Base-by-base conservation (phyloP, 352 stramenopile species). In the Phytophthora ramorum region DNA sequence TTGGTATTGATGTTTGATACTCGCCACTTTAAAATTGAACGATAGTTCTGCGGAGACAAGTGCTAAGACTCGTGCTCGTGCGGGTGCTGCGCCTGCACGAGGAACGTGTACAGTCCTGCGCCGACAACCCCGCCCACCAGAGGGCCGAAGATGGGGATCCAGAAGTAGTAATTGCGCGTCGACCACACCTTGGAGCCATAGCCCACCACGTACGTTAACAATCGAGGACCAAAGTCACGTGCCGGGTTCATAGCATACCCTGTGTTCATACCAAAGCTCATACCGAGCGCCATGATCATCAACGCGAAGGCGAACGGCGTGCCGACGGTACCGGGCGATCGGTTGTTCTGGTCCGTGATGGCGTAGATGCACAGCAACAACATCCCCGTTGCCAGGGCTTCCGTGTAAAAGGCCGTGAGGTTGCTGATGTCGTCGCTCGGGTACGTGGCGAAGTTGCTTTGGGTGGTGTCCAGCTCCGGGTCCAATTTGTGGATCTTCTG, bases 161-260 rank as follows among this genome's bases (percentile, higher is more conserved):
- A 83, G 50, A 90, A 88, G 75, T 90, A 90, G 72, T 73, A 66
- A 20, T 68, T 74, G 45, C 74, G 66, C 13, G 71, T 45, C 24
- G 81, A 85, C 35, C 81, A 90, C 28, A 90, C 81, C 46, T 83
- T 72, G n/a, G 69, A 67, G 14, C 78, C 78, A 71, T 81, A 90
- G 45, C 81, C 81, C 12, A 73, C 78, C 4, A 85, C 50, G 50
- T 56, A 76, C 14, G 77, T 88, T 43, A 88, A 76, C 0, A 77
- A n/a, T 3, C 78, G 72, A 41, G 66, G 71, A 28, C 49, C 63
- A 17, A 87, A 81, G 63, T 87, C 78, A 0, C 74, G 70, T 2
- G 78, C 76, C 1, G 77, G 77, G 47, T 83, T 86, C 60, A 86
- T 76, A 0, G 77, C 75, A 50, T 78, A 81, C 2, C 72, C 68